phyloP scores from a whole-genome alignment of 2,329 filamentous ascomycete genomes.

The Davidsoniella neocaledoniae region DNA sequence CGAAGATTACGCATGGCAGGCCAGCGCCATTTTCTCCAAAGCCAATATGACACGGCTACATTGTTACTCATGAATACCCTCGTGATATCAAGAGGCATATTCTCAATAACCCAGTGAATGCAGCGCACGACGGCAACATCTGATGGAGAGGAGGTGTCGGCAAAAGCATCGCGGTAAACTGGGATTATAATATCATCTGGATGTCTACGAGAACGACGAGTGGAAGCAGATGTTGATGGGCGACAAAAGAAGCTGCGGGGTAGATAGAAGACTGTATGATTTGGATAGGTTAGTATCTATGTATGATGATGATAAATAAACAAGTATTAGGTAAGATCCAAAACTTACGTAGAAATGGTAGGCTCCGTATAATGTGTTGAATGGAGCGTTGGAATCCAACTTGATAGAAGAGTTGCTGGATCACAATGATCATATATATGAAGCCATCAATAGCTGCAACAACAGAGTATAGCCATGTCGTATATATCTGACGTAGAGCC shows the following conservation, averaged over 20 bases:
- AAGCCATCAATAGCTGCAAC: conserved; percentile 2
- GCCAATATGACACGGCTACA: conserved; percentile 57
- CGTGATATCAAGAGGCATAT: conserved; percentile 50
- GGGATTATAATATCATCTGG: conserved; percentile 10
- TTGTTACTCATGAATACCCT: conserved; percentile 62
- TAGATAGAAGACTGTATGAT: conserved; percentile 4
- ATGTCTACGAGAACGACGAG: conserved; percentile 7
- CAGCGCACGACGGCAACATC: conserved; percentile 64
- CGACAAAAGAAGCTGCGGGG: conserved; percentile 6
- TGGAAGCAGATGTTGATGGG: conserved; percentile 4
- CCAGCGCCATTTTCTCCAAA: conserved; percentile 48
- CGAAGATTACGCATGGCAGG: conserved; percentile 42
- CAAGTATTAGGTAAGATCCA: not conserved
- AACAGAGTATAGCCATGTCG: not conserved
- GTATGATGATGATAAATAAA: not conserved
- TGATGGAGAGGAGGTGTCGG: conserved; percentile 53
- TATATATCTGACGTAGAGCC: not conserved
- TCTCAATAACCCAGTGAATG: conserved; percentile 61
- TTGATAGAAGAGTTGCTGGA: conserved; percentile 10
- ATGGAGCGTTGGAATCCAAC: conserved; percentile 5
- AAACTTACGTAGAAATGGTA: conserved; percentile 52
- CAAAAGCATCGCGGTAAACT: conserved; percentile 29
- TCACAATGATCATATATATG: conserved; percentile 5
- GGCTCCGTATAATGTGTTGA: conserved; percentile 20
- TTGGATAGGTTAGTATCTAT: not conserved